Evolutionary conservation across 257 asterid genomes (phyloP).

Genomic region (Nicotiana otophora): DNA sequence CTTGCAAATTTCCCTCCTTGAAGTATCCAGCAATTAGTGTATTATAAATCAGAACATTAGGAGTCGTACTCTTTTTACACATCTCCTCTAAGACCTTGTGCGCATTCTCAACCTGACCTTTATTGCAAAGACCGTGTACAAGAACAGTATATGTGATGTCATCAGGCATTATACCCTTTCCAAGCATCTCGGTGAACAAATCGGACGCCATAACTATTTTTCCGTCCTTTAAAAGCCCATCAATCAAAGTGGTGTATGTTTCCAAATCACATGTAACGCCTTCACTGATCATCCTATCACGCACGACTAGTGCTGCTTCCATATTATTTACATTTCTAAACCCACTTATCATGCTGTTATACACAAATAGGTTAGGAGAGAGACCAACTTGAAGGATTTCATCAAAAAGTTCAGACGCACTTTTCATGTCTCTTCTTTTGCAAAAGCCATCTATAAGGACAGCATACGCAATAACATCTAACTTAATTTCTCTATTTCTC

Average conservation of each 20-base stretch:
- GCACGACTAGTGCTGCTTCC: conserved; percentile 48
- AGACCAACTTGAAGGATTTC: conserved; percentile 60
- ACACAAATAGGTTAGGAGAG: conserved; percentile 53
- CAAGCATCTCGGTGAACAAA: conserved; percentile 64
- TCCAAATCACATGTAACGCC: conserved; percentile 55
- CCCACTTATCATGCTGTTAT: conserved; percentile 77
- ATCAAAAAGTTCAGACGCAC: conserved; percentile 55
- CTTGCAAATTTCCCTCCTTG: conserved; percentile 67
- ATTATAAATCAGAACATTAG: conserved; percentile 57
- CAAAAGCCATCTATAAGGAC: conserved; percentile 69
- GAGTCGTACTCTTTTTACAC: conserved; percentile 40
- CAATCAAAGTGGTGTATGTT: conserved; percentile 81
- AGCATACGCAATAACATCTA: conserved; percentile 61
- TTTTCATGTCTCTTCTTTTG: conserved; percentile 62
- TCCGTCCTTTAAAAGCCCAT: conserved; percentile 60
- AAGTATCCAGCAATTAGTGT: conserved; percentile 60
- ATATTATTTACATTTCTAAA: conserved; percentile 52
- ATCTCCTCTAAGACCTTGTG: conserved; percentile 56
- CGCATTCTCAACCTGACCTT: conserved; percentile 64
- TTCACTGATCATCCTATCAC: conserved; percentile 47
- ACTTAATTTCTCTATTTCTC: conserved; percentile 48
- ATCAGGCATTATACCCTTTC: conserved; percentile 61
- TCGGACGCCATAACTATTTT: conserved; percentile 46
- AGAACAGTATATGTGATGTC: conserved; percentile 51
- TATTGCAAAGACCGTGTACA: conserved; percentile 67